Evolutionary conservation across 495 filamentous ascomycete genomes (phyloP), one percentile per base, ranked within the genome.

Genomic region (Podospora anserina): DNA sequence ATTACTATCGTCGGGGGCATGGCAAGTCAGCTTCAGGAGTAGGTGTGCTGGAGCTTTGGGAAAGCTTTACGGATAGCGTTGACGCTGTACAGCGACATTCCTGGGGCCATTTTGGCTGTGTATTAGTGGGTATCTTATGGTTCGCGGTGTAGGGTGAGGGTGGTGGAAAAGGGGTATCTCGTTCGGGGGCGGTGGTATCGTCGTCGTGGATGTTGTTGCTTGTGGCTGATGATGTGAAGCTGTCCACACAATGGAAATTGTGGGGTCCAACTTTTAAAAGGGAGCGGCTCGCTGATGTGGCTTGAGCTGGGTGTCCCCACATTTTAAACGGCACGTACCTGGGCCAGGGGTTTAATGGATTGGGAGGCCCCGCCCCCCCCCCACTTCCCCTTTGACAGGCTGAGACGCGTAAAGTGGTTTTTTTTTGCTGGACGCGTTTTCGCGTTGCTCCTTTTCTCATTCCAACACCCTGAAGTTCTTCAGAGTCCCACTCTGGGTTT

Each of bases 1-100:
- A 76, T 78, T 62, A 77, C 75, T 77, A 63, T 27, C 19, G 11
- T 23, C 23, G 23, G 23, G 23, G 1, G 23, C 1, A 23, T 23
- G 28, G 59, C 5, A 49, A 30, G 34, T 69, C 34, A 70, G 64
- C 61, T 64, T 49, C 39, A 49, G 9, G 13, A 11, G 13, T 13
- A 27, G 56, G 56, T 5, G 27, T 58, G 56, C n/a, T 11, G 39
- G 55, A 44, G 15, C 39, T 53, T n/a, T 23, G 23, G 61, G 39
- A 20, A 44, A 49, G 62, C 20, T 23, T 59, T 27, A 78, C 97
- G 87, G 82, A 98, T 89, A 72, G 94, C 94, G 78, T 94, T 94
- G 74, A 97, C 89, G 74, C 92, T 91, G 83, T 95, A 94, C 69
- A 98, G 88, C 67, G 93, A 92, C 78, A 98, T 88, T 75, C 81